Evolutionary conservation across 352 stramenopile species (phyloP), one percentile per base, ranked within the genome.

Genomic region (Phytophthora capsici): DNA sequence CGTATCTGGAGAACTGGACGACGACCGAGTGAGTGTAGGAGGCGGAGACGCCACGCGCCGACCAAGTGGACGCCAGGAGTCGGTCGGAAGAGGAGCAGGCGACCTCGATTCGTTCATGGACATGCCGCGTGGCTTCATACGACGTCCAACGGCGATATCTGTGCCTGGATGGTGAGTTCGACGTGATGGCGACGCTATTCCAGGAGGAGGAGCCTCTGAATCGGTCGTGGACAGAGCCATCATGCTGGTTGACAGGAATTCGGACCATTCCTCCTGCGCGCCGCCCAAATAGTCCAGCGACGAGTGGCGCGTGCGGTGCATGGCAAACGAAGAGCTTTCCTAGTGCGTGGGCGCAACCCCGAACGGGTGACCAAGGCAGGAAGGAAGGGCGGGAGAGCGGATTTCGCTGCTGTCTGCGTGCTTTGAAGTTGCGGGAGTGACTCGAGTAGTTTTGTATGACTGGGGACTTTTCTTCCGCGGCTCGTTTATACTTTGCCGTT

Each of bases 221-320:
- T 82, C 77, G 6, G 52, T 36, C 9, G 77, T 87, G 41, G 73
- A 73, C 19, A 89, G 63, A 53, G 78, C 81, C 63, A 70, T 74
- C 77, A 89, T 82, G 66, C 81, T 86, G n/a, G 77, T 78, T 13
- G 81, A 87, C 43, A 89, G 63, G 54, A 88, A 88, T 47, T 83
- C 69, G 13, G 78, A 75, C 81, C 81, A 89, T 49, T 89, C 77
- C 20, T 88, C 80, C 7, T 80, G 73, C 14, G 63, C 57, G 50
- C 60, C 69, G 44, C 76, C 57, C 6, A 82, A 45, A 53, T 80
- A 82, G 45, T 88, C 80, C 36, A 88, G 75, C 64, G 77, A 86
- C 60, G 77, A 78, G 73, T 88, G 80, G n/a, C 79, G 77, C 40
- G 77, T 79, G 43, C 79, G 79, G 44, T 88, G 75, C 79, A 88